These are phyloP conservation scores for Ilyonectria robusta DNA, from an alignment of 2,329 filamentous ascomycete species.

Conservation along the genomic window DNA sequence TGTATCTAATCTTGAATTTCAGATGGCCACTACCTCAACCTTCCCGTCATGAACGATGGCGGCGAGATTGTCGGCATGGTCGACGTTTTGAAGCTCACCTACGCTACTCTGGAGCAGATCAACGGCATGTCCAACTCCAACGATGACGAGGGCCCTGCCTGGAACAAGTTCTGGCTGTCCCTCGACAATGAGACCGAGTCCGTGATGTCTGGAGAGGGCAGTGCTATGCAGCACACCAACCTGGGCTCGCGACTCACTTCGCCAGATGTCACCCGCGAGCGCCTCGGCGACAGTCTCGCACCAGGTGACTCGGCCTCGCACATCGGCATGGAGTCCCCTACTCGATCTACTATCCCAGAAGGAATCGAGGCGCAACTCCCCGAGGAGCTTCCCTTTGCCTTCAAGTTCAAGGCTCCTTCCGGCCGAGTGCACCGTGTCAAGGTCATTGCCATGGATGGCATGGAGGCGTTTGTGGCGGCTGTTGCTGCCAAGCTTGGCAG, in stretches of 20 bases:
- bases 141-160: slow-evolving; percentile 93
- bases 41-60: slow-evolving; percentile 97
- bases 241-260: slow-evolving; percentile 83
- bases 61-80: slow-evolving; percentile 99
- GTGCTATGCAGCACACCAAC: slow-evolving; percentile 76
- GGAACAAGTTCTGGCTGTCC: slow-evolving; percentile 99
- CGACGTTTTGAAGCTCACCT: slow-evolving; percentile 97
- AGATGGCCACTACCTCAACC: slow-evolving; percentile 98
- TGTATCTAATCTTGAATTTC: slow-evolving; percentile 42
- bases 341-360: slow-evolving; percentile 73
- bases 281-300: slow-evolving; percentile 84
- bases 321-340: slow-evolving; percentile 83
- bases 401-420: slow-evolving; percentile 99
- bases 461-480: slow-evolving; percentile 81
- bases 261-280: slow-evolving; percentile 80
- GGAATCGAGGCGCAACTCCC: slow-evolving; percentile 65
- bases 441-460: slow-evolving; percentile 83
- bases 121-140: slow-evolving; percentile 94
- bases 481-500: slow-evolving; percentile 88
- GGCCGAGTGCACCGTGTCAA: slow-evolving; percentile 95
- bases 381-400: slow-evolving; percentile 87
- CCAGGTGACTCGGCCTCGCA: slow-evolving; percentile 97
- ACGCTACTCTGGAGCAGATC: slow-evolving; percentile 97
- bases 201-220: slow-evolving; percentile 92
- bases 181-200: slow-evolving; percentile 96